Percentiles rank a stretch among this genome's conserved stretches.
phyloP scores from a whole-genome alignment of 2,329 filamentous ascomycete species.

The Xylaria sp. region DNA sequence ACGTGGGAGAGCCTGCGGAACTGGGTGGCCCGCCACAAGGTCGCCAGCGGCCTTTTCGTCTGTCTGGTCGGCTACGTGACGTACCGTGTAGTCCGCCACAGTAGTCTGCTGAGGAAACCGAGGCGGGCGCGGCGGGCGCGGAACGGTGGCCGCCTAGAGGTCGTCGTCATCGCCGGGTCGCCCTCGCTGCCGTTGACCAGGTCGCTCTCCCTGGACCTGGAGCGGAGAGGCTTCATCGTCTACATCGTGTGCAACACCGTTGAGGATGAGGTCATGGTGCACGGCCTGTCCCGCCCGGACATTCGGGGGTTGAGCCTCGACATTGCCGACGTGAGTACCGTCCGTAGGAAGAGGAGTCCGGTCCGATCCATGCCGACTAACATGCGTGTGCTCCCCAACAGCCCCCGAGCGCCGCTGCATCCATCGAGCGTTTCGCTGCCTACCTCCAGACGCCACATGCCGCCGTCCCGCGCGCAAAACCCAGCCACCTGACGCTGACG shows the following conservation, averaged over 20 bases:
- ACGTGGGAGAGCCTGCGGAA: conserved; percentile 62
- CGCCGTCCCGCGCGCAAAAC: conserved; percentile 75
- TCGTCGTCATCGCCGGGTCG: conserved; percentile 86
- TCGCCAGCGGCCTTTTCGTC: conserved; percentile 73
- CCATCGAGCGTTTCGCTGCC: conserved; percentile 72
- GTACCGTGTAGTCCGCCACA: conserved; percentile 57
- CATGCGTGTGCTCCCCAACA: conserved; percentile 41
- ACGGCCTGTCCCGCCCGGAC: conserved; percentile 77
- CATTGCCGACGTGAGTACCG: conserved; percentile 71
- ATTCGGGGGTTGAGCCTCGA: conserved; percentile 84
- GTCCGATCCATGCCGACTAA: too few species aligned
- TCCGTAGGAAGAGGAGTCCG: too few species aligned
- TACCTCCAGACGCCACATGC: conserved; percentile 76
- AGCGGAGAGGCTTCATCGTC: conserved; percentile 89
- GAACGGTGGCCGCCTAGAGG: conserved; percentile 86
- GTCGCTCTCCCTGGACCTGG: conserved; percentile 83
- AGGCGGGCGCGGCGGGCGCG: conserved; percentile 78
- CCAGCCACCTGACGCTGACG: conserved; percentile 76
- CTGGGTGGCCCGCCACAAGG: conserved; percentile 76
- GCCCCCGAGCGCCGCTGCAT: conserved; percentile 70
- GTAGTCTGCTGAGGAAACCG: conserved; percentile 65
- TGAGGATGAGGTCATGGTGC: conserved; percentile 82
- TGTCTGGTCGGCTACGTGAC: conserved; percentile 71
- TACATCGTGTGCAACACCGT: conserved; percentile 86
- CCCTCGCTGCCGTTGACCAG: conserved; percentile 82